Evolutionary conservation across 1,284 basidiomycete genomes (phyloP).

Genomic region (Pseudozyma sp.): DNA sequence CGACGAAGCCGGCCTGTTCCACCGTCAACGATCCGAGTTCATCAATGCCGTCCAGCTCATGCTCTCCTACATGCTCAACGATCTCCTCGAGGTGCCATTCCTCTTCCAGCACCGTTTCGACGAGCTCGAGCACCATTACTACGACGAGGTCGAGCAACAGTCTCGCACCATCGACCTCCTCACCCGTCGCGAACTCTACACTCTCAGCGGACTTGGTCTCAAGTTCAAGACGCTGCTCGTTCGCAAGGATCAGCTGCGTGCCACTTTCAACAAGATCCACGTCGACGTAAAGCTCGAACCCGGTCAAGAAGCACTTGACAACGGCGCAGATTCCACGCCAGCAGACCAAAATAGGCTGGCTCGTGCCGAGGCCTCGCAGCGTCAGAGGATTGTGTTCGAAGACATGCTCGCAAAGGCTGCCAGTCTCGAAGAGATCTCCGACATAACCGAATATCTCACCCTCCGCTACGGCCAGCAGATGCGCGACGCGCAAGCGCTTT

Average conservation of each 20-base stretch:
- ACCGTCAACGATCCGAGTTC: conserved; percentile 77
- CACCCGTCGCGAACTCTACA: conserved; percentile 59
- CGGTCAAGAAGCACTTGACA: conserved; percentile 77
- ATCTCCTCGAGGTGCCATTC: conserved; percentile 91
- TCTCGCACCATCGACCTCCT: conserved; percentile 57
- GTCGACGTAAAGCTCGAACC: conserved; percentile 76
- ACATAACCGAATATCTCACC: conserved; percentile 89
- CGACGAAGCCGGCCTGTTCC: conserved; percentile 73
- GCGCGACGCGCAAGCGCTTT: conserved; percentile 65
- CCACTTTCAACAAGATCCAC: conserved; percentile 55
- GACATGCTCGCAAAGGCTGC: conserved; percentile 68
- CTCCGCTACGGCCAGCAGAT: conserved; percentile 77
- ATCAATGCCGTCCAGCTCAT: conserved; percentile 83
- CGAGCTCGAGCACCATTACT: conserved; percentile 79
- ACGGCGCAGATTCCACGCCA: conserved; percentile 2
- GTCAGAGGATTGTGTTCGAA: conserved; percentile 47
- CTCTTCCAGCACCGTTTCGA: conserved; percentile 94
- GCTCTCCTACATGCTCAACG: conserved; percentile 85
- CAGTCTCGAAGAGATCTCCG: conserved; percentile 86
- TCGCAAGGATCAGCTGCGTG: conserved; percentile 61
- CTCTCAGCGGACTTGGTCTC: conserved; percentile 78
- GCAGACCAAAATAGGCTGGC: conserved; percentile 5
- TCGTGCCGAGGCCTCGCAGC: conserved; percentile 13
- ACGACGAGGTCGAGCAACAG: conserved; percentile 33
- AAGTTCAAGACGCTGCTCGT: conserved; percentile 64